phyloP scores from a whole-genome alignment of 2,329 filamentous ascomycete genomes.

The Myriangium duriaei region DNA sequence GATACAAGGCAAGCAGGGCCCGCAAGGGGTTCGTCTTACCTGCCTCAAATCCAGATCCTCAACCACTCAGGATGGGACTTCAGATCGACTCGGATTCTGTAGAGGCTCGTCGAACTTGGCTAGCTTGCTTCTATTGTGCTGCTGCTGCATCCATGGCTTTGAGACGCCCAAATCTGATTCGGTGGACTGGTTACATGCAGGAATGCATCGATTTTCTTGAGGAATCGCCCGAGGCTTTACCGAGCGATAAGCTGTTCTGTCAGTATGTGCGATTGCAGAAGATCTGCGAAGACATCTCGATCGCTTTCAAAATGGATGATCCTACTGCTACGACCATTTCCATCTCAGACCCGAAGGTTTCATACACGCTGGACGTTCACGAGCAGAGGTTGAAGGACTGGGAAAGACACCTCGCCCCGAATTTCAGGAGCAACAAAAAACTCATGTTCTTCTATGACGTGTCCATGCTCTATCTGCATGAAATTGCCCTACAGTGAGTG shows the following conservation, averaged over 20 bases:
- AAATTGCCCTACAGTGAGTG: slow-evolving; percentile 38
- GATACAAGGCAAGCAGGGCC: slow-evolving; percentile 27
- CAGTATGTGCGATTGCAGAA: slow-evolving; percentile 47
- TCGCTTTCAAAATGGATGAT: slow-evolving; percentile 45
- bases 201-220: slow-evolving; percentile 48
- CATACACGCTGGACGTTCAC: slow-evolving; percentile 42
- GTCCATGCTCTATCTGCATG: slow-evolving; percentile 37
- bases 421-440: slow-evolving; percentile 22
- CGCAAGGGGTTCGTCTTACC: slow-evolving; percentile 23
- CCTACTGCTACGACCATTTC: slow-evolving; percentile 35
- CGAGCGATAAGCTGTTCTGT: slow-evolving; percentile 43
- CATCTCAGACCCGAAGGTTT: slow-evolving; percentile 43
- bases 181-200: slow-evolving; percentile 51
- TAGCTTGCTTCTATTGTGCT: slow-evolving; percentile 49
- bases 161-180: slow-evolving; percentile 44
- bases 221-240: slow-evolving; percentile 42
- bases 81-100: slow-evolving; percentile 37
- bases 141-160: slow-evolving; percentile 48
- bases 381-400: slow-evolving; percentile 41
- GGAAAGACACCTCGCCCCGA: slow-evolving; percentile 30
- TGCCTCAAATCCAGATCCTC: slow-evolving; percentile 19
- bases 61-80: slow-evolving; percentile 15
- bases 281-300: slow-evolving; percentile 45
- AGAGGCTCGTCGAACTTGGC: slow-evolving; percentile 46
- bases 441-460: slow-evolving; percentile 35